phyloP scores from a whole-genome alignment of 345 rosid genomes.

The Salix suchowensis region DNA sequence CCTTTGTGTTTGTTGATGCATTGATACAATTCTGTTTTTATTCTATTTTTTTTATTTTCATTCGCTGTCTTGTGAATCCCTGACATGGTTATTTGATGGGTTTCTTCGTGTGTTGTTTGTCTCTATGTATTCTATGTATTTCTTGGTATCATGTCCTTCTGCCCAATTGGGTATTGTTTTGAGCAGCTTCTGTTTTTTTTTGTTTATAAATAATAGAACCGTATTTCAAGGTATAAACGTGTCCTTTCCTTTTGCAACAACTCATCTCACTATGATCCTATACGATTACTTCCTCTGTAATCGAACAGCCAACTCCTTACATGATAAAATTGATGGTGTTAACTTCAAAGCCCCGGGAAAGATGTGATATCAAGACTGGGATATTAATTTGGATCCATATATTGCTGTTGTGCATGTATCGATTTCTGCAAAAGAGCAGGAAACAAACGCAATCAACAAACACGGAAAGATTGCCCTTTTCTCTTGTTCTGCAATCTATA shows the following conservation, averaged over 20 bases:
- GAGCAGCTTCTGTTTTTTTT: neutral
- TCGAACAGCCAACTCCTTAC: too few relatives aligned
- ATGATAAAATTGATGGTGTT: too few relatives aligned
- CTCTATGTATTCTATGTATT: neutral
- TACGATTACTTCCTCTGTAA: too few relatives aligned
- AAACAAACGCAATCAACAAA: neutral
- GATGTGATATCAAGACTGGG: neutral
- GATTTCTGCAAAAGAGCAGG: neutral
- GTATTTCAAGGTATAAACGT: too few relatives aligned
- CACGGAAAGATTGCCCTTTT: neutral
- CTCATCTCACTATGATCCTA: too few relatives aligned
- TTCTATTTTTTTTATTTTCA: too few relatives aligned
- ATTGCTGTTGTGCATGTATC: neutral
- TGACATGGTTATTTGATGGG: too few relatives aligned
- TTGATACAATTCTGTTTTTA: neutral
- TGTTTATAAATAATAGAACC: too few relatives aligned
- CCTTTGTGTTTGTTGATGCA: neutral
- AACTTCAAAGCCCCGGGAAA: neutral
- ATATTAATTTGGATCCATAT: too few relatives aligned
- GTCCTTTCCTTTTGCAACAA: too few relatives aligned
- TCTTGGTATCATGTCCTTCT: too few relatives aligned
- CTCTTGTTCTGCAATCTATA: neutral
- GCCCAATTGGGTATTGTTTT: neutral
- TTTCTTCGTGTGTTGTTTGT: neutral
- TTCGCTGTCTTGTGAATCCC: too few relatives aligned